A percentile compares a stretch with the other conserved stretches of the same genome.
Evolutionary conservation across 306 rosid genomes (phyloP).

Genomic region (Benincasa hispida): DNA sequence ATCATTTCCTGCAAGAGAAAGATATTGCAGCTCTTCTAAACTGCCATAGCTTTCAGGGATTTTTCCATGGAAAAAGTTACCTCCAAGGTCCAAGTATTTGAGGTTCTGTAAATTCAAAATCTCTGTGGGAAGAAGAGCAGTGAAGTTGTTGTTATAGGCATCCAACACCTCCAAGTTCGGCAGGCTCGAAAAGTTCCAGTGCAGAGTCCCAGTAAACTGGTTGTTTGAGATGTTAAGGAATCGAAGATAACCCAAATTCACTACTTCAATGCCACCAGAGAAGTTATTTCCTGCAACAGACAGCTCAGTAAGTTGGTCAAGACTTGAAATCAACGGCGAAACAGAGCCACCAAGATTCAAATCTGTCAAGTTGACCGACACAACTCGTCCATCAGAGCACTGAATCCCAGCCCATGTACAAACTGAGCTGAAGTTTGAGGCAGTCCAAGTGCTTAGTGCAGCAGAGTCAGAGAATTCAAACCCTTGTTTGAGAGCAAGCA

Average conservation of each 20-base stretch:
- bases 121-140: slow-evolving; percentile 47
- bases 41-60: slow-evolving; percentile 53
- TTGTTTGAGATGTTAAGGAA: slow-evolving; percentile 70
- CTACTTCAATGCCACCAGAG: slow-evolving; percentile 42
- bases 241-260: slow-evolving; percentile 35
- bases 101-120: slow-evolving; percentile 36
- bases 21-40: slow-evolving; percentile 43
- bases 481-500: slow-evolving; percentile 43
- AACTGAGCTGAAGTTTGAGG: slow-evolving; percentile 35
- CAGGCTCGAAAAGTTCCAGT: slow-evolving; percentile 49
- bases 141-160: slow-evolving; percentile 70
- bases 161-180: slow-evolving; percentile 51
- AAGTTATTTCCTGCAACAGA: slow-evolving; percentile 72
- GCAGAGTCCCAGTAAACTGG: slow-evolving; percentile 43
- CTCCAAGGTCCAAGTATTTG: slow-evolving; percentile 62
- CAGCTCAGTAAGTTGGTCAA: slow-evolving; percentile 45
- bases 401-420: slow-evolving; percentile 65
- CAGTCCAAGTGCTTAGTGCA: slow-evolving; percentile 40
- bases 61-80: slow-evolving; percentile 53
- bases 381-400: slow-evolving; percentile 50
- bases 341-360: slow-evolving; percentile 47
- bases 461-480: slow-evolving; percentile 46
- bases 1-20: slow-evolving; percentile 65
- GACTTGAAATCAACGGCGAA: slow-evolving; percentile 41
- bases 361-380: slow-evolving; percentile 48